Evolutionary conservation across 805 yeast species (phyloP).

Genomic region (Teunomyces tritomae): DNA sequence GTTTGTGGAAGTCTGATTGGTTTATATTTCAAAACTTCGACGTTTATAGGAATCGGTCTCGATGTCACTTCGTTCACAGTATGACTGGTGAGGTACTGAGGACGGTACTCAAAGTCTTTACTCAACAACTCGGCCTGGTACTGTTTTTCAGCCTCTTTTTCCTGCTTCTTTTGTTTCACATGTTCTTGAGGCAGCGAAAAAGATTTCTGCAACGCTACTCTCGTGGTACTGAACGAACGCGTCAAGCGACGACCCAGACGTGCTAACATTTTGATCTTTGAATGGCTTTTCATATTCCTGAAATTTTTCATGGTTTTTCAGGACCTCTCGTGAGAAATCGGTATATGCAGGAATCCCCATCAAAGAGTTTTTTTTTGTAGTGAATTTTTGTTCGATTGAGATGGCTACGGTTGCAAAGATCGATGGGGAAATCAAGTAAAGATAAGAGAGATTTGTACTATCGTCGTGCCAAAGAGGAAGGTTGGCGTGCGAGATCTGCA

Average conservation of each 20-base stretch:
- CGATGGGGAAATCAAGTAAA: conserved; percentile 88
- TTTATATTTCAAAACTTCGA: conserved; percentile 75
- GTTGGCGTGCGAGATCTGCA: conserved; percentile 97
- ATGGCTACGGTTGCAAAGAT: too few species aligned
- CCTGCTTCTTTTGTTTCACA: conserved; percentile 23
- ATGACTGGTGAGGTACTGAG: conserved; percentile 27
- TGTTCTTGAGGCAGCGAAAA: conserved; percentile 32
- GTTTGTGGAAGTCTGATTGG: conserved; percentile 69
- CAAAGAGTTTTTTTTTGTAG: neutral
- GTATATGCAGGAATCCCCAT: conserved; percentile 1
- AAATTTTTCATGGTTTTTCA: neutral
- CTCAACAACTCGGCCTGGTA: conserved; percentile 27
- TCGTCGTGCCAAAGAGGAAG: conserved; percentile 94
- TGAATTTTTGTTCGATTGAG: too few species aligned
- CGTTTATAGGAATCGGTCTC: conserved; percentile 78
- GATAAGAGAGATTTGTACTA: conserved; percentile 92
- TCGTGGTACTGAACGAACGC: neutral
- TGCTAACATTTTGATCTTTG: neutral
- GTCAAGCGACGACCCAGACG: conserved; percentile 1
- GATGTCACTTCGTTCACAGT: conserved; percentile 18
- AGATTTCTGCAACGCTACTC: neutral
- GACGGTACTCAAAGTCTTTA: conserved; percentile 27
- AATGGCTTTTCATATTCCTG: too few species aligned
- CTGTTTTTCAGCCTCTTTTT: conserved; percentile 23
- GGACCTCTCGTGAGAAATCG: too few species aligned